Conservation (phyloP, 805 yeast genomes). For the Brettanomyces naardenensis region DNA sequence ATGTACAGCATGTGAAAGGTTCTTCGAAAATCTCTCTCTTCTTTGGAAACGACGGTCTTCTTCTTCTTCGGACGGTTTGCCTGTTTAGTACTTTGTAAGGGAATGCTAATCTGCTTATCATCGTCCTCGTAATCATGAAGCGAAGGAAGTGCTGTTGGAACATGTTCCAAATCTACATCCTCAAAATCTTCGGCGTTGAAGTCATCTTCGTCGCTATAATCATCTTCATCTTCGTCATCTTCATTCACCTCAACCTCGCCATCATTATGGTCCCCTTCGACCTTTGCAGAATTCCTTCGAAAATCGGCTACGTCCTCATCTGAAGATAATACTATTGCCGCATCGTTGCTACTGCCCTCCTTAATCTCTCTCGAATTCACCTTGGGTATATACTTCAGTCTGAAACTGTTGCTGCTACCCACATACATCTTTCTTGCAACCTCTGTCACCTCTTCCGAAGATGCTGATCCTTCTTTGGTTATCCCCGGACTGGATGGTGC, state of each 20-base stretch:
- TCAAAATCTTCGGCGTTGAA: constrained; percentile 34
- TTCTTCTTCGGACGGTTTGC: constrained; percentile 18
- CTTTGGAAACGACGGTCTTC: constrained; percentile 35
- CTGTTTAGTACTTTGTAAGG: constrained; percentile 9
- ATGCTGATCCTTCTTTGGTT: no score
- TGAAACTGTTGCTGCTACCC: no score
- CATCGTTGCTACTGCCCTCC: neutral
- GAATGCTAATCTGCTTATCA: constrained; percentile 16
- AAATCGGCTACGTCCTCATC: neutral
- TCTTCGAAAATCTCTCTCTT: constrained; percentile 47
- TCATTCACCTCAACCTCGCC: neutral
- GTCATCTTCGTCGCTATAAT: constrained; percentile 21
- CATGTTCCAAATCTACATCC: constrained; percentile 26
- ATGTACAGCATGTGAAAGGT: constrained; percentile 52
- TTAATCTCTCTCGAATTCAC: constrained; percentile 1
- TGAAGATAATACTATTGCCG: constrained; percentile 2
- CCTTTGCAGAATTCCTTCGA: neutral
- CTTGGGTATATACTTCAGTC: no score
- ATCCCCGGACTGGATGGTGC: no score
- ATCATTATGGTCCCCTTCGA: neutral
- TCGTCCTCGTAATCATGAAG: constrained; percentile 5
- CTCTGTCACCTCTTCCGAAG: neutral
- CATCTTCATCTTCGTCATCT: constrained; percentile 2
- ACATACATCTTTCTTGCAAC: neutral
- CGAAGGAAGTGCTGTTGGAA: neutral